A percentile compares a stretch with the other conserved stretches of the same genome.
Evolutionary conservation across 2,329 filamentous ascomycete species (phyloP).

Genomic region (Trichophyton benhamiae): DNA sequence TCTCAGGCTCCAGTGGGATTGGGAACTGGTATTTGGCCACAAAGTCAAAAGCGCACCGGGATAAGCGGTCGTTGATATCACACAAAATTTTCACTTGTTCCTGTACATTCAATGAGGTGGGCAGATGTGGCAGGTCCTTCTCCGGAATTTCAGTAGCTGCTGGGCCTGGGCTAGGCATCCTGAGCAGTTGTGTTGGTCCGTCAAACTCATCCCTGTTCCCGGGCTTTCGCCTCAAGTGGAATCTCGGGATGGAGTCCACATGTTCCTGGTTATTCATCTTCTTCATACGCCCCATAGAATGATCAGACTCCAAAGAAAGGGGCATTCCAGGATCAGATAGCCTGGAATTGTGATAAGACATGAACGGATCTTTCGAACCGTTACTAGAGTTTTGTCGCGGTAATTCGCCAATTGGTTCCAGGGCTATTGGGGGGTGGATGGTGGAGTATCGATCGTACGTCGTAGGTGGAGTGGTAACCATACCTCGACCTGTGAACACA

Average conservation of each 20-base stretch:
- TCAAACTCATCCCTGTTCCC: slow-evolving; percentile 84
- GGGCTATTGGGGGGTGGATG: slow-evolving; percentile 20
- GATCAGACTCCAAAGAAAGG: slow-evolving; percentile 25
- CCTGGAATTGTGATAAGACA: slow-evolving; percentile 21
- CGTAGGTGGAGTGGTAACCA: slow-evolving; percentile 19
- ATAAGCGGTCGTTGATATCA: slow-evolving; percentile 72
- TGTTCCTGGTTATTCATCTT: slow-evolving; percentile 23
- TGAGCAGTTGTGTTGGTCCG: slow-evolving; percentile 70
- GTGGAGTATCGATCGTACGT: slow-evolving; percentile 21
- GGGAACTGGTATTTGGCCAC: slow-evolving; percentile 86
- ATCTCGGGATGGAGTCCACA: slow-evolving; percentile 22
- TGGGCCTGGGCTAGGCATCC: slow-evolving; percentile 55
- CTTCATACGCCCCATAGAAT: slow-evolving; percentile 26
- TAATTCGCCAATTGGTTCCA: slow-evolving; percentile 23
- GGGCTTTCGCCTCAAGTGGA: slow-evolving; percentile 47
- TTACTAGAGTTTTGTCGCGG: slow-evolving; percentile 22
- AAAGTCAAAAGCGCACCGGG: slow-evolving; percentile 79
- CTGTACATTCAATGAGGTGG: slow-evolving; percentile 68
- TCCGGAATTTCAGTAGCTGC: slow-evolving; percentile 65
- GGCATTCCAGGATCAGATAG: slow-evolving; percentile 23
- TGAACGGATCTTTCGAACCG: slow-evolving; percentile 25
- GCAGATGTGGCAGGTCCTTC: slow-evolving; percentile 66
- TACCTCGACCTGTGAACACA: slow-evolving; percentile 17
- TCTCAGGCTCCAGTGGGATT: slow-evolving; percentile 70
- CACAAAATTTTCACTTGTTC: slow-evolving; percentile 73